These are phyloP conservation scores for Citrus hindsii DNA, from an alignment of 345 rosid genomes.

Conservation along the genomic window DNA sequence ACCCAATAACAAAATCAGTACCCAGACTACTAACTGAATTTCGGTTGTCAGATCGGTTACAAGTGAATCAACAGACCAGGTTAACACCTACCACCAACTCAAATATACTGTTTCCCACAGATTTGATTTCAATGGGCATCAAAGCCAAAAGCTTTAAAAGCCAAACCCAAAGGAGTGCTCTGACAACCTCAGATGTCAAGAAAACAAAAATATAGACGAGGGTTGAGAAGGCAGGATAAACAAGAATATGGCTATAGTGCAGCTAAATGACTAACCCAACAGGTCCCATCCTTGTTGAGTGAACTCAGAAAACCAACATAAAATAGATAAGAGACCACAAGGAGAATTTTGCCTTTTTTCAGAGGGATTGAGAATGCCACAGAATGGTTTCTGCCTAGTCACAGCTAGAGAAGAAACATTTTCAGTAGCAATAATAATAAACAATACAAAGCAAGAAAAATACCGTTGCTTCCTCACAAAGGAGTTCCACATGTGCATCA, in stretches of 20 bases:
- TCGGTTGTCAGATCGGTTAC: background rate
- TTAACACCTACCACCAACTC: background rate
- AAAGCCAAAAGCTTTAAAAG: background rate
- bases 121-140: background rate
- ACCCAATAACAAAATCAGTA: background rate
- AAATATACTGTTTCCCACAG: background rate
- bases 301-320: background rate
- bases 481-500: slow-evolving; percentile 99
- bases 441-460: background rate
- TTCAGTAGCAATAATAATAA: background rate
- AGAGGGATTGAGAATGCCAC: background rate
- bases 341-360: background rate
- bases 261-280: background rate
- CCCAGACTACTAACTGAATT: background rate
- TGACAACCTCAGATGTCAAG: background rate
- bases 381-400: background rate
- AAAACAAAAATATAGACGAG: background rate
- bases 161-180: background rate
- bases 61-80: background rate
- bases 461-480: slow-evolving; percentile 96
- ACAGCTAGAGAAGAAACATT: background rate
- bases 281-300: background rate
- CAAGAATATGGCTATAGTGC: background rate
- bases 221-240: background rate
- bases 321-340: background rate